These are phyloP conservation scores for Tulasnella sp. DNA, from an alignment of 768 basidiomycete species.

Conservation along the genomic window DNA sequence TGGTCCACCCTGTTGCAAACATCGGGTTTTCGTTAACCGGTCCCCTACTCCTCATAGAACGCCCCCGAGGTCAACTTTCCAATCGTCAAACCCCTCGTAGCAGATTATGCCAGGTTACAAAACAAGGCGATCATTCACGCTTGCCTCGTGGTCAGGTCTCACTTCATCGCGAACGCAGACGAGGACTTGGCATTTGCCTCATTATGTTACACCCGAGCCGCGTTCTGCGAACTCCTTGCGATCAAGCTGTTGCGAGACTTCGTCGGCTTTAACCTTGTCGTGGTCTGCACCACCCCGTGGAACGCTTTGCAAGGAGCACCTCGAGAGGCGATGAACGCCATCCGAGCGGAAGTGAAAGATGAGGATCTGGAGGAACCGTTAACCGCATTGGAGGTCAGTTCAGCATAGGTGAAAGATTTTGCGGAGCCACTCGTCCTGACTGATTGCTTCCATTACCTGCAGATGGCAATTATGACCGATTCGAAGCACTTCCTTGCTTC, in stretches of 20 bases:
- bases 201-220: slow-evolving; percentile 63
- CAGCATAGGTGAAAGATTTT: slow-evolving; percentile 27
- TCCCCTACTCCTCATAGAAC: slow-evolving; percentile 30
- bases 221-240: slow-evolving; percentile 79
- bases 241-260: slow-evolving; percentile 76
- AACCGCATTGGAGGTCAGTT: slow-evolving; percentile 75
- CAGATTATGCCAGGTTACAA: slow-evolving; percentile 63
- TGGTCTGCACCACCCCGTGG: slow-evolving; percentile 75
- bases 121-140: slow-evolving; percentile 66
- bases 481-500: slow-evolving; percentile 79
- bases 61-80: slow-evolving; percentile 78
- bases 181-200: slow-evolving; percentile 69
- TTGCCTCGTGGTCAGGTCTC: slow-evolving; percentile 67
- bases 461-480: slow-evolving; percentile 85
- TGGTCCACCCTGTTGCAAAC: not conserved
- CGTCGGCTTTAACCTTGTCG: slow-evolving; percentile 65
- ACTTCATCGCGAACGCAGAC: slow-evolving; percentile 64
- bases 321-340: slow-evolving; percentile 54
- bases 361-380: slow-evolving; percentile 59
- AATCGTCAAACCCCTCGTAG: slow-evolving; percentile 66
- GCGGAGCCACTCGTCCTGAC: not conserved
- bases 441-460: not conserved
- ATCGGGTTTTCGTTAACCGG: not conserved
- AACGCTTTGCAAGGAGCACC: slow-evolving; percentile 76
- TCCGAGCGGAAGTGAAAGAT: slow-evolving; percentile 51